Base-by-base conservation (phyloP, 148 eudicot genomes). In the Heliosperma pusillum region DNA sequence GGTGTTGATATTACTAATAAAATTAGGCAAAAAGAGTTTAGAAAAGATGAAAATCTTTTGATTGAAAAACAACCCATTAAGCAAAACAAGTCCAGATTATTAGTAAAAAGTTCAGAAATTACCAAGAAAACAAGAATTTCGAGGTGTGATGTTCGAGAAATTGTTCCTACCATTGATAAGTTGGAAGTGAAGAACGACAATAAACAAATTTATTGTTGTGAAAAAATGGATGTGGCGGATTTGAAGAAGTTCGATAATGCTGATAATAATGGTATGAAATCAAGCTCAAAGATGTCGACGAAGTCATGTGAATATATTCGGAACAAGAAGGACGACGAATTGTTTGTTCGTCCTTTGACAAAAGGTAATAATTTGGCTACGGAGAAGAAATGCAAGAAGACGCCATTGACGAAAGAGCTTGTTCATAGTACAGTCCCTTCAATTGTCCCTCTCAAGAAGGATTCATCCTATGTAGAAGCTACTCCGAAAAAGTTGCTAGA, bases 1-100 rank as follows among this genome's bases (percentile, higher is more conserved):
- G 95, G 98, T 4, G 59, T 57, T 13, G 95, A 94, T 57, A 87
- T 94, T 22, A 94, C 91, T 19, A 94, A 94, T 66, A 86, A 80
- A 7, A 36, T 79, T 45, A 75, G 13, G n/a, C 40, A 67, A 61
- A 80, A 74, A 44, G 85, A 84, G 22, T 50, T 72, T 64, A 78
- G 86, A 75, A 76, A 78, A 79, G 86, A 83, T 40, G 85, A 85
- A 25, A 74, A 81, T 71, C 82, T 88, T 24, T 68, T 81, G 62
- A 30, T 19, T 16, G 20, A 67, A 30, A 74, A 42, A 24, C 62
- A 82, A 65, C 33, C 78, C 17, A 74, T 73, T 57, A 88, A 88
- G 36, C 70, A 75, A 16, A 88, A 83, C 66, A 91, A 76, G 65
- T 53, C 83, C 1, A 47, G 65, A 71, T 72, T 56, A 71, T 72